These are phyloP conservation scores for Vitrella brassicaformis DNA, from an alignment of 73 alveolate species.

Conservation along the genomic window DNA sequence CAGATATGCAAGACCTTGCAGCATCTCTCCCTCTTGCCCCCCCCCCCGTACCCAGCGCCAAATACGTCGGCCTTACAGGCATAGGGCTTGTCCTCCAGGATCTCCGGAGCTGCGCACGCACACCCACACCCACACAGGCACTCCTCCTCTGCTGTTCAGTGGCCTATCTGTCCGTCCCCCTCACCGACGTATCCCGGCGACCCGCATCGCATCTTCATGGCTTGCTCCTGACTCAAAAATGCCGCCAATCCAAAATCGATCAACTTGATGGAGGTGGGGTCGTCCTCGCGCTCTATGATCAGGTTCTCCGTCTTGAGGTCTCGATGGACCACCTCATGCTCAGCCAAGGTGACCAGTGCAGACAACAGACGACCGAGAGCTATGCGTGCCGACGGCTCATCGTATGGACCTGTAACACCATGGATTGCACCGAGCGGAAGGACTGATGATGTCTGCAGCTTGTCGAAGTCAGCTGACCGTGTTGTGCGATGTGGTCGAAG, in stretches of 20 bases:
- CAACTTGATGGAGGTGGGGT: neutral
- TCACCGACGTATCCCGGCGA: neutral
- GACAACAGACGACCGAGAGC: neutral
- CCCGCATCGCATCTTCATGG: neutral
- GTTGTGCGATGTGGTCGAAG: neutral
- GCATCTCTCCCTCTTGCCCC: too few relatives aligned
- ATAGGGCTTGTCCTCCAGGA: neutral
- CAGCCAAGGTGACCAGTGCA: neutral
- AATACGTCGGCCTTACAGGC: neutral
- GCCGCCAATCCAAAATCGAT: neutral
- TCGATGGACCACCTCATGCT: neutral
- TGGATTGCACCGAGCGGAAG: neutral
- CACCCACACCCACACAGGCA: neutral
- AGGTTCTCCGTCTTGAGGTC: neutral
- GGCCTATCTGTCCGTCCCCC: too few relatives aligned
- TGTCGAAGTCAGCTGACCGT: neutral
- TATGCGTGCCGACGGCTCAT: neutral
- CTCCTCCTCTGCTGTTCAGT: too few relatives aligned
- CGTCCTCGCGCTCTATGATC: neutral
- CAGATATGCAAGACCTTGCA: too few relatives aligned
- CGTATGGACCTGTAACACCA: neutral
- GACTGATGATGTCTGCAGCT: neutral
- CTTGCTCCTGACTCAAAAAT: neutral
- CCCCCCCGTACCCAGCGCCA: neutral
- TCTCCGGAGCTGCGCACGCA: neutral